Evolutionary conservation across 208 protist species (phyloP).

Genomic region (Leishmania tropica): DNA sequence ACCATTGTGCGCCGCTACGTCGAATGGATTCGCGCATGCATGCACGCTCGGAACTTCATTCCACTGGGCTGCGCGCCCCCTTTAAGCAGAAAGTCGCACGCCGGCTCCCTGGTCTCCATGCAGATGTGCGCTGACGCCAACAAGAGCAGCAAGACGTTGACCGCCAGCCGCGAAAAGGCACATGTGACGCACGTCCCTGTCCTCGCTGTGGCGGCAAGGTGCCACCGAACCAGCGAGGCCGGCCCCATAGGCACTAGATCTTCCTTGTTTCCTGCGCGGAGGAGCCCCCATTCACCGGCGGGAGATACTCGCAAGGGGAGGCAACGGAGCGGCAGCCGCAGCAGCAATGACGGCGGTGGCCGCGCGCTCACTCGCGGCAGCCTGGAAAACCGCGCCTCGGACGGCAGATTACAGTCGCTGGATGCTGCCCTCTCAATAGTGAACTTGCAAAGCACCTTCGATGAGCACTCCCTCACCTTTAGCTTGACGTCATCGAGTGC

Average conservation of each 20-base stretch:
- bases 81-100: neutral
- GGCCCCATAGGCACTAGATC: neutral
- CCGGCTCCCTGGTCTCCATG: neutral
- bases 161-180: neutral
- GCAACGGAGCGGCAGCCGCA: neutral
- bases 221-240: conserved; percentile 11
- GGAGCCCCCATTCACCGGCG: neutral
- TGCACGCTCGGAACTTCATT: conserved; percentile 21
- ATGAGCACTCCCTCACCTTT: conserved; percentile 17
- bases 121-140: neutral
- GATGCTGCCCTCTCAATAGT: conserved; percentile 69
- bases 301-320: too few species aligned
- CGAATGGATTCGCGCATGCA: conserved; percentile 15
- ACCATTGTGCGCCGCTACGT: conserved; percentile 25
- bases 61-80: conserved; percentile 14
- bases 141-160: conserved; percentile 11
- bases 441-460: conserved; percentile 43
- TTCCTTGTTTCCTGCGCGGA: neutral
- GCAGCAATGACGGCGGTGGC: neutral
- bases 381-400: neutral
- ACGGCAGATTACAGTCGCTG: conserved; percentile 27
- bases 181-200: conserved; percentile 12
- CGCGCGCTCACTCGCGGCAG: neutral
- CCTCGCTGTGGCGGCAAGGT: neutral
- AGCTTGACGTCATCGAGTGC: conserved; percentile 25